A percentile compares a stretch with the other conserved stretches of the same genome.
phyloP scores from a whole-genome alignment of 2,329 filamentous ascomycete genomes.

The Apiospora kogelbergensis region DNA sequence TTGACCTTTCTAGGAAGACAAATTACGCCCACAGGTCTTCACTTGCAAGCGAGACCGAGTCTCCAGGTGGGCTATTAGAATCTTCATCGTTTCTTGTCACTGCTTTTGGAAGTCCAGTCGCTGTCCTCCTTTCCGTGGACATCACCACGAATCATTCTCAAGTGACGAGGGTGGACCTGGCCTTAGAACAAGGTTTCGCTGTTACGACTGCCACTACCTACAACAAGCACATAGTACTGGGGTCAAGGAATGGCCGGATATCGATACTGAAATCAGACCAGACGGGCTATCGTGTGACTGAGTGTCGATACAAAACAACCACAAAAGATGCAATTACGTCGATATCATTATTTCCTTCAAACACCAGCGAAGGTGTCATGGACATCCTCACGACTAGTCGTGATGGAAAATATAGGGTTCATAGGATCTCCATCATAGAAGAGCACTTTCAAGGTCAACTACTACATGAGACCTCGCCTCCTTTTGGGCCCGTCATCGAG shows the following conservation, averaged over 20 bases:
- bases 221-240: conserved; percentile 47
- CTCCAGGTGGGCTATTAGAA: neutral
- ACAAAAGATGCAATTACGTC: conserved; percentile 66
- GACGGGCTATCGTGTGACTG: conserved; percentile 27
- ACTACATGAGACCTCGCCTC: conserved; percentile 67
- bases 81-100: conserved; percentile 42
- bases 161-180: conserved; percentile 31
- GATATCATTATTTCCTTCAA: conserved; percentile 44
- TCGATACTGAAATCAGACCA: conserved; percentile 32
- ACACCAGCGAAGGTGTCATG: conserved; percentile 50
- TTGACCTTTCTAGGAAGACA: conserved; percentile 34
- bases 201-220: conserved; percentile 46
- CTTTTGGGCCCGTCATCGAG: conserved; percentile 76
- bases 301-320: conserved; percentile 39
- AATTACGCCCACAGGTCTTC: neutral
- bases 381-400: conserved; percentile 70
- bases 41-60: neutral
- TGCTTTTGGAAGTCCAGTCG: conserved; percentile 44
- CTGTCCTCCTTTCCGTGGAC: conserved; percentile 42
- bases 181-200: conserved; percentile 49
- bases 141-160: conserved; percentile 24
- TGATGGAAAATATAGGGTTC: conserved; percentile 75
- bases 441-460: conserved; percentile 39
- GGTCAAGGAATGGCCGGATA: conserved; percentile 53
- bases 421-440: conserved; percentile 35